phyloP scores from a whole-genome alignment of 805 yeast genomes.

The Pichia gijzeniarum region DNA sequence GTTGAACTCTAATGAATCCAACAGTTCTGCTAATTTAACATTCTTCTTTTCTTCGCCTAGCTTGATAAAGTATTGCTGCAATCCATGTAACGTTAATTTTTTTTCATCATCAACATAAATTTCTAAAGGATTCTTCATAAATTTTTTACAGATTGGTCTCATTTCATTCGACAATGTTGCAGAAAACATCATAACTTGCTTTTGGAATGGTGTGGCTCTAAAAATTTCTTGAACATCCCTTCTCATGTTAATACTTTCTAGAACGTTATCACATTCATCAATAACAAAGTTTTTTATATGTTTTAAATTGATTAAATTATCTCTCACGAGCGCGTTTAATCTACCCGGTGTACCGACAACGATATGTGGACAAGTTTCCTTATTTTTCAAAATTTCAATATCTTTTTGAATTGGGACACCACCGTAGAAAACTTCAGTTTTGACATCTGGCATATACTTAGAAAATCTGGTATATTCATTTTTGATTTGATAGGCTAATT shows the following conservation, averaged over 20 bases:
- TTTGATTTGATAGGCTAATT: conserved; percentile 95
- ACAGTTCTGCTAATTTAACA: conserved; percentile 82
- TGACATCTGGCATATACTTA: conserved; percentile 96
- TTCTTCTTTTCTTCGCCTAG: conserved; percentile 88
- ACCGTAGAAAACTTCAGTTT: conserved; percentile 95
- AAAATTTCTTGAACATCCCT: conserved; percentile 97
- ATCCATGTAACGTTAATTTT: conserved; percentile 94
- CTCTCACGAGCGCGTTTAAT: conserved; percentile 87
- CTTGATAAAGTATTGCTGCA: conserved; percentile 93
- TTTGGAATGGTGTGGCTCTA: conserved; percentile 95
- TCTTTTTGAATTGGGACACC: conserved; percentile 86
- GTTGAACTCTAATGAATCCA: conserved; percentile 93
- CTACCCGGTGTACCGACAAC: conserved; percentile 99
- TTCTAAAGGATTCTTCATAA: conserved; percentile 96
- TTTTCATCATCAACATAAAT: conserved; percentile 97
- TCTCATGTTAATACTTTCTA: conserved; percentile 85
- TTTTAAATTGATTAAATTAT: conserved; percentile 78
- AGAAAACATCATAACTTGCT: conserved; percentile 99
- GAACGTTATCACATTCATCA: conserved; percentile 97
- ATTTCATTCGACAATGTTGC: conserved; percentile 93
- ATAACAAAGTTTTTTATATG: conserved; percentile 91
- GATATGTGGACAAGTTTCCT: conserved; percentile 93
- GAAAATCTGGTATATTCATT: conserved; percentile 97
- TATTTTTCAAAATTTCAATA: conserved; percentile 79
- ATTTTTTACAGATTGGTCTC: conserved; percentile 94